Evolutionary conservation across 495 filamentous ascomycete genomes (phyloP).

Genomic region (Penicillium manginii): DNA sequence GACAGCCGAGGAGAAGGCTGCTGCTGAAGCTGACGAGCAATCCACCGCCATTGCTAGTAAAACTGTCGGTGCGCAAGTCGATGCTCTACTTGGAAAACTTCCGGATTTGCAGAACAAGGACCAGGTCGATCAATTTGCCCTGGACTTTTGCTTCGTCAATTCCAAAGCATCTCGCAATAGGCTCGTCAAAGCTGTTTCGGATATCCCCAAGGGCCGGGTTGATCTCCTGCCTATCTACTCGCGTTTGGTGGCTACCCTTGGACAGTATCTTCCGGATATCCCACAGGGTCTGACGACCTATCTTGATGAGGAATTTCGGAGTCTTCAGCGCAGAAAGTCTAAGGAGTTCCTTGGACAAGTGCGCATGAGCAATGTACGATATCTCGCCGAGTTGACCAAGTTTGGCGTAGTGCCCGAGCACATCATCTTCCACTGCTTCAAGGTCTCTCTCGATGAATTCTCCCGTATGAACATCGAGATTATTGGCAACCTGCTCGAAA

Average conservation of each 20-base stretch:
- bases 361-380: slow-evolving; percentile 91
- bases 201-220: slow-evolving; percentile 89
- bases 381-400: slow-evolving; percentile 95
- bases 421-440: slow-evolving; percentile 98
- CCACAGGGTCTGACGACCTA: slow-evolving; percentile 90
- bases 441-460: slow-evolving; percentile 96
- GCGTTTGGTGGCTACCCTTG: slow-evolving; percentile 89
- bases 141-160: slow-evolving; percentile 98
- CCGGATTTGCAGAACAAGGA: slow-evolving; percentile 92
- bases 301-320: slow-evolving; percentile 95
- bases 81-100: slow-evolving; percentile 83
- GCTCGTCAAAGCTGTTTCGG: slow-evolving; percentile 88
- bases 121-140: slow-evolving; percentile 83
- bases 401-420: slow-evolving; percentile 98
- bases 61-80: slow-evolving; percentile 95
- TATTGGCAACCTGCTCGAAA: slow-evolving; percentile 95
- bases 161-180: slow-evolving; percentile 97
- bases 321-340: slow-evolving; percentile 95
- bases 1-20: slow-evolving; percentile 56
- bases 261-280: slow-evolving; percentile 90
- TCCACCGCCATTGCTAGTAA: slow-evolving; percentile 96
- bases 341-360: slow-evolving; percentile 97
- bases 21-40: slow-evolving; percentile 71
- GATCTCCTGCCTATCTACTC: slow-evolving; percentile 93
- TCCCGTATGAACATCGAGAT: slow-evolving; percentile 99